These are phyloP conservation scores for Wallacemonas sp. DNA, from an alignment of 208 protist genomes.

Conservation along the genomic window DNA sequence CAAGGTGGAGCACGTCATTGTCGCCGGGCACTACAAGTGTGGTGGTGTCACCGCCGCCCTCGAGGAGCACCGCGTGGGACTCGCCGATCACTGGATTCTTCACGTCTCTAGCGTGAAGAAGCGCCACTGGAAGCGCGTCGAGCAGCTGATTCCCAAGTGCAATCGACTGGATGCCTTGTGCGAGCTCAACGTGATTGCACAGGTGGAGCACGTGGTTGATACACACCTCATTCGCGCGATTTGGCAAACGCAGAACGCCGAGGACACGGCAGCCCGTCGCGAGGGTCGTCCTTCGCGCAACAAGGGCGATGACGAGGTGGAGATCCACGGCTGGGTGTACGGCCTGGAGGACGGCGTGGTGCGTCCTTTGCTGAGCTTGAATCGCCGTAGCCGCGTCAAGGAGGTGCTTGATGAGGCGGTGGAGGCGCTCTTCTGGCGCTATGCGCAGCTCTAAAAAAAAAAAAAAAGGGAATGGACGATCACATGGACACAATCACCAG, in stretches of 20 bases:
- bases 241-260: conserved; percentile 53
- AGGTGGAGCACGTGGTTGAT: conserved; percentile 66
- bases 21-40: conserved; percentile 94
- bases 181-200: conserved; percentile 77
- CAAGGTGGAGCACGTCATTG: conserved; percentile 94
- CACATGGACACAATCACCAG: not conserved
- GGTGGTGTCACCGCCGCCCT: conserved; percentile 89
- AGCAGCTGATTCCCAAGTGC: conserved; percentile 37
- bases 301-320: conserved; percentile 37
- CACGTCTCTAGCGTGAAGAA: conserved; percentile 72
- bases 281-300: conserved; percentile 34
- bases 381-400: conserved; percentile 47
- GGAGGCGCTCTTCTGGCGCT: conserved; percentile 69
- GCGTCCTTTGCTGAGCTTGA: conserved; percentile 64
- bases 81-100: conserved; percentile 82
- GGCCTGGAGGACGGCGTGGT: conserved; percentile 64
- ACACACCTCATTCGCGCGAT: conserved; percentile 60
- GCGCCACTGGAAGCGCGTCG: conserved; percentile 66
- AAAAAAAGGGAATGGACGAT: not conserved
- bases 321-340: conserved; percentile 84
- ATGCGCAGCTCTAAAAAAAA: conserved; percentile 40
- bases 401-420: conserved; percentile 46
- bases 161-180: conserved; percentile 63
- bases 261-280: conserved; percentile 38
- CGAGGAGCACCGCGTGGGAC: conserved; percentile 51